Percentiles rank a stretch among this genome's conserved stretches.
Conservation (phyloP, 2,329 filamentous ascomycete species). For the Aspergillus niger region DNA sequence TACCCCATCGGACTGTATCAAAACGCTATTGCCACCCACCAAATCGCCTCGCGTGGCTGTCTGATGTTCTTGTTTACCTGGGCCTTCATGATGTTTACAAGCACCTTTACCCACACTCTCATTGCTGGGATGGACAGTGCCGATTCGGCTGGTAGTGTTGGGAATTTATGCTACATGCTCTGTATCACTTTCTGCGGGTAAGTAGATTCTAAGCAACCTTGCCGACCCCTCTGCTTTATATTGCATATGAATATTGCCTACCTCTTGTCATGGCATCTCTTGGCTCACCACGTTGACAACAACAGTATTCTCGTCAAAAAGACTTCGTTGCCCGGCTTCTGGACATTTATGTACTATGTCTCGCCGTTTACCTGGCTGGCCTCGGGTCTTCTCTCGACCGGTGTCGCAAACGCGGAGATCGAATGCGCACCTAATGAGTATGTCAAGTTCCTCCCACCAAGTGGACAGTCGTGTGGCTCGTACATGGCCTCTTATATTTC, state of each 20-base stretch:
- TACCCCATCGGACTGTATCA: conserved; percentile 51
- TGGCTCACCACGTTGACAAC: not conserved
- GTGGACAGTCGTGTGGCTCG: too few species aligned
- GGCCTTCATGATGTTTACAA: conserved; percentile 67
- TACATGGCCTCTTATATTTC: too few species aligned
- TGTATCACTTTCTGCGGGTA: conserved; percentile 4
- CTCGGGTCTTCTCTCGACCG: conserved; percentile 65
- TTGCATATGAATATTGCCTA: conserved; percentile 12
- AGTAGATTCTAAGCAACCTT: too few species aligned
- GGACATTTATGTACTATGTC: conserved; percentile 17
- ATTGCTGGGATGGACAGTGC: conserved; percentile 50
- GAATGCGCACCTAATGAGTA: too few species aligned
- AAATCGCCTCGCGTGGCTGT: too few species aligned
- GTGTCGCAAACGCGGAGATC: too few species aligned
- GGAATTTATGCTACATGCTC: conserved; percentile 7
- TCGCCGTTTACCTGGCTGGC: conserved; percentile 54
- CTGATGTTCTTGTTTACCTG: conserved; percentile 62
- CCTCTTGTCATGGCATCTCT: conserved; percentile 6
- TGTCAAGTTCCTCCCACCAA: too few species aligned
- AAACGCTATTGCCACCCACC: too few species aligned
- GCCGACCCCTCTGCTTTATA: too few species aligned
- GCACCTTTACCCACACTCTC: conserved; percentile 69
- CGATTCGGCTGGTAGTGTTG: conserved; percentile 2
- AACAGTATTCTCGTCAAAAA: too few species aligned
- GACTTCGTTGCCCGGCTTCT: conserved; percentile 13